phyloP scores from a whole-genome alignment of 2,329 filamentous ascomycete species.

The Fusarium devonianum region DNA sequence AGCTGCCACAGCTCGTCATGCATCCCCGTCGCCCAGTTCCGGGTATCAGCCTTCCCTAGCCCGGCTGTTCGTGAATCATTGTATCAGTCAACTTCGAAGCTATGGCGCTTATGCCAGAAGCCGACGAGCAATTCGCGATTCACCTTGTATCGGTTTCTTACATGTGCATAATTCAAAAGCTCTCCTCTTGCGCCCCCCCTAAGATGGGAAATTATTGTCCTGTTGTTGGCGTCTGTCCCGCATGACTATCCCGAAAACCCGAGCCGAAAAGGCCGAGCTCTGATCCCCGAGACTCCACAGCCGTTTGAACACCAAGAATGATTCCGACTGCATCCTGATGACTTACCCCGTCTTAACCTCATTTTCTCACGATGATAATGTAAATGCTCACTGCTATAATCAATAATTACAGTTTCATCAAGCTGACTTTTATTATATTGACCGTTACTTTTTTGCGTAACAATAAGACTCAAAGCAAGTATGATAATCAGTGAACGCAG shows the following conservation, averaged over 20 bases:
- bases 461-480: slow-evolving; percentile 7
- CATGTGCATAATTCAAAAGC: background rate
- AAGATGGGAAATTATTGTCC: background rate
- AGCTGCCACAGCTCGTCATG: no score
- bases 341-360: background rate
- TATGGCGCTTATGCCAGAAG: no score
- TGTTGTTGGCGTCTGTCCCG: background rate
- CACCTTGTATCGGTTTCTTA: background rate
- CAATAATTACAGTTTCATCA: background rate
- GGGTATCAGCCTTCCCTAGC: background rate
- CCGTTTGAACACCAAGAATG: background rate
- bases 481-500: background rate
- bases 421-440: slow-evolving; percentile 22
- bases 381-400: background rate
- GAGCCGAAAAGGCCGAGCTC: slow-evolving; percentile 37
- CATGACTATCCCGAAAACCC: slow-evolving; percentile 27
- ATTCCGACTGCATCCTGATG: no score
- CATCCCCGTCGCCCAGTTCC: no score
- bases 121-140: no score
- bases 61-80: no score
- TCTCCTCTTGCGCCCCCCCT: background rate
- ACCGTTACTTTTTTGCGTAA: slow-evolving; percentile 6
- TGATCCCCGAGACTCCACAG: background rate
- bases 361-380: background rate
- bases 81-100: no score